Evolutionary conservation across 106 monocot species (phyloP), one percentile per base, ranked within the genome.

Genomic region (Phalaenopsis equestris): DNA sequence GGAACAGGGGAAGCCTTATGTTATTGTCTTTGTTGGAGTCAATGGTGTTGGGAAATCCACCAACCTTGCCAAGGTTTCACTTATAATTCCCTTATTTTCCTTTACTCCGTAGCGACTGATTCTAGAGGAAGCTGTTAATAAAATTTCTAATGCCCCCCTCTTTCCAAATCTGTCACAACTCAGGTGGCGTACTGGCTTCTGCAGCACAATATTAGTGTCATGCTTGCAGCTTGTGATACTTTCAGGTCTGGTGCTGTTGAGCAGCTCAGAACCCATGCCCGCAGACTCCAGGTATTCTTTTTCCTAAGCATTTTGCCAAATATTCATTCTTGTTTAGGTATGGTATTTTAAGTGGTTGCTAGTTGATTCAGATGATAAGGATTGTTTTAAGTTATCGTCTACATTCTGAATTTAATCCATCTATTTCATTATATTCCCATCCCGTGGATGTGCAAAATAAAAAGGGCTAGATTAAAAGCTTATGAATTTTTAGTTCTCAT

Each of bases 21-120:
- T 98, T 78, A 81, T 98, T 86, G 94, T 92, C 57, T 98, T 98
- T 81, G 89, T 98, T 80, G 98, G 98, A 45, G 98, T 98, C 56
- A 98, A 98, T 87, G 98, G 98, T 77, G 98, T 98, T 79, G 98
- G 98, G 45, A 98, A 98, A 78, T 98, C 98, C 48, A 98, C 98
- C 57, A 98, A 98, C 85, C 98, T 98, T 83, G 98, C 98, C n/a
- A 98, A 98, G 89, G 98, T 98, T 76, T 75, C 41, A 55, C 30
- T 24, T 38, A 68, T 42, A 19, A 42, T 49, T 43, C 52, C 8
- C 30, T 49, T 21, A 49, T 74, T 19, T n/a, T 45, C n/a, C 11
- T 74, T 74, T 42, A 15, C 8, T 70, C 38, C 37, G 70, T 43
- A 42, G 17, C 45, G n/a, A 74, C 11, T 74, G 43, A 74, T 42